These are phyloP conservation scores for Xylaria castorea DNA, from an alignment of 495 filamentous ascomycete species.

Conservation along the genomic window DNA sequence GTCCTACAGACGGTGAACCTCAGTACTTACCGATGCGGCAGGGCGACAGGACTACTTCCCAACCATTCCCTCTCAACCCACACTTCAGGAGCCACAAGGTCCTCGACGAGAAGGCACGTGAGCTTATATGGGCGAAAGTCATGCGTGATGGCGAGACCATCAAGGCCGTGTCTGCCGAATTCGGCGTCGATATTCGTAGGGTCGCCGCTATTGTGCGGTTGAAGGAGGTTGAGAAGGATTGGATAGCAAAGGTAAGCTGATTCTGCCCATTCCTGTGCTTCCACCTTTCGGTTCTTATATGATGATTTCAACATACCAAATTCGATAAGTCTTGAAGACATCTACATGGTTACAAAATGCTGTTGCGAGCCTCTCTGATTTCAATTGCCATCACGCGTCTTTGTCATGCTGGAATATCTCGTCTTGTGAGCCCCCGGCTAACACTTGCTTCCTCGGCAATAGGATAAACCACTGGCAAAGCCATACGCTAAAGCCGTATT, in stretches of 20 bases:
- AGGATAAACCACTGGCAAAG: conserved; percentile 79
- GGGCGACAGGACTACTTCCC: too few relatives aligned
- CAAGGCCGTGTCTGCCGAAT: conserved; percentile 76
- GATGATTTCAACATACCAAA: conserved; percentile 59
- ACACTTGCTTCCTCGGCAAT: conserved; percentile 7
- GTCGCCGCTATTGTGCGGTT: conserved; percentile 89
- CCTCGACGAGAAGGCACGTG: conserved; percentile 75
- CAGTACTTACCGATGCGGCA: conserved; percentile 56
- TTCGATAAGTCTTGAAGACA: conserved; percentile 99
- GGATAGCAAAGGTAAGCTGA: conserved; percentile 69
- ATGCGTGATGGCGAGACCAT: conserved; percentile 69
- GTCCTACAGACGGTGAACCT: conserved; percentile 66
- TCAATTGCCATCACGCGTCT: conserved; percentile 28
- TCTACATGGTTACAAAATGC: conserved; percentile 74
- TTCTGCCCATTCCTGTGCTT: conserved; percentile 29
- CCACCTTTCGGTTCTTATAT: conserved; percentile 39
- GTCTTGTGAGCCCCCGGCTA: conserved; percentile 23
- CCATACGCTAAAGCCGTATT: conserved; percentile 79
- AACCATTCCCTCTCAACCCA: conserved; percentile 79
- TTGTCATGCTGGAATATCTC: conserved; percentile 16
- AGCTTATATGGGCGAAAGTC: conserved; percentile 75
- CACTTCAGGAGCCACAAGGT: conserved; percentile 74
- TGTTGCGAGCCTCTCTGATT: conserved; percentile 58
- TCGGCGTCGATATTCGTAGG: conserved; percentile 82
- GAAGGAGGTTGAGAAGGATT: conserved; percentile 84